Evolutionary conservation across 768 basidiomycete genomes (phyloP), one percentile per base, ranked within the genome.

Genomic region (Boletus subcaerulescens): DNA sequence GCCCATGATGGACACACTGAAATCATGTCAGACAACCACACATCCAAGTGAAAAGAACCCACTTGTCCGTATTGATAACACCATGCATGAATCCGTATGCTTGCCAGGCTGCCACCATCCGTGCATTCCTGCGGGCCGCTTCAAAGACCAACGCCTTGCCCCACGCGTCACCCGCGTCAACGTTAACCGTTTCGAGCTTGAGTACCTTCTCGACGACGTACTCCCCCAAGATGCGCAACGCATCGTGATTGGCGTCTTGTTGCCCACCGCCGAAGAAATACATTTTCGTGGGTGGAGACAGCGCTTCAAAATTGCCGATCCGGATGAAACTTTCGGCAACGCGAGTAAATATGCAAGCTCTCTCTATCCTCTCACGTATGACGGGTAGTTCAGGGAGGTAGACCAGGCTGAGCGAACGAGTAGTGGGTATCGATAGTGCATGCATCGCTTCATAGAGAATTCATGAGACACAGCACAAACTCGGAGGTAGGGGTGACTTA

Each of bases 51-150:
- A 11, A 14, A 6, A 35, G 5, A 29, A 65, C 80, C 54, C 60
- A 89, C 89, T 96, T 97, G 75, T 98, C 96, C 2, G 95, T 96
- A 66, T 98, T 98, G 62, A 99, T 93, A 36, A 99, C 96, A 0
- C 93, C 93, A 65, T 94, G 91, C 92, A 93, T 92, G 68, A 91
- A 94, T 1, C 93, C 93, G 69, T 89, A 90, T 8, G 84, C 92
- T 72, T 98, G 96, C 97, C 97, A 98, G 4, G 80, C 88, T 11
- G 94, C 97, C 0, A 94, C 91, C 90, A 95, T 98, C 66, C 76
- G 76, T 42, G 91, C 95, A 66, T 97, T 98, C 65, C 93, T 76
- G 68, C 80, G 82, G 15, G 92, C 85, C 0, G 84, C 85, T 61
- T 97, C 93, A 59, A 86, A 72, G 2, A 96, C 79, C 43, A 98